A percentile compares a stretch with the other conserved stretches of the same genome.
phyloP scores from a whole-genome alignment of 106 monocot genomes.

The Apostasia shenzhenica region DNA sequence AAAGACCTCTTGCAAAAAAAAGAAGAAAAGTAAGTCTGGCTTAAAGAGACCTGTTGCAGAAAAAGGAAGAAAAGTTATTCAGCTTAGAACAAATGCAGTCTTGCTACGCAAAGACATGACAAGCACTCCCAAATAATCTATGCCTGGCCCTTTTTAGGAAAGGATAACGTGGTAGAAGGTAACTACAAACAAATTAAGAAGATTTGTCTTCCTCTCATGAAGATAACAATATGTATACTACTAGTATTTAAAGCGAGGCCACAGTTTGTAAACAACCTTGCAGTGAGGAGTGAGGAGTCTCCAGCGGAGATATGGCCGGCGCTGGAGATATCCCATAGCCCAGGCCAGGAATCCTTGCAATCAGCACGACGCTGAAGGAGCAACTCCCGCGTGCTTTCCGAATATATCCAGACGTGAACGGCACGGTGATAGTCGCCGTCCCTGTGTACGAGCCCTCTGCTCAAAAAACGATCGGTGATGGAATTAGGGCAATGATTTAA shows the following conservation, averaged over 20 bases:
- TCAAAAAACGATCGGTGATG: neutral
- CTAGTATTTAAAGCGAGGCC: neutral
- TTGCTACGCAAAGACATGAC: too few relatives aligned
- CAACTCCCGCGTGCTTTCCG: constrained; percentile 83
- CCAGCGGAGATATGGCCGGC: constrained; percentile 94
- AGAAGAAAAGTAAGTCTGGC: too few relatives aligned
- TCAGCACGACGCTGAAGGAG: constrained; percentile 87
- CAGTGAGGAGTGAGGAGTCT: constrained; percentile 67
- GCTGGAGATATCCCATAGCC: constrained; percentile 91
- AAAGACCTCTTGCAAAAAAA: too few relatives aligned
- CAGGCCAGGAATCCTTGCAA: constrained; percentile 96
- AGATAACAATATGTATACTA: too few relatives aligned
- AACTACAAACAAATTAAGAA: too few relatives aligned
- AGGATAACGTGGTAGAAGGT: too few relatives aligned
- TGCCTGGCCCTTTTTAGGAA: too few relatives aligned
- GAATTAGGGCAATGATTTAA: neutral
- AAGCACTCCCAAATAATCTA: too few relatives aligned
- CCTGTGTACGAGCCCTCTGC: constrained; percentile 64
- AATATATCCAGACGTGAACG: constrained; percentile 93
- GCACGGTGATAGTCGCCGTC: constrained; percentile 93
- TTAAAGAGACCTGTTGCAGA: too few relatives aligned
- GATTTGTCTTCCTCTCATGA: too few relatives aligned
- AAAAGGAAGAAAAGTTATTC: too few relatives aligned
- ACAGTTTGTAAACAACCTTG: constrained; percentile 34
- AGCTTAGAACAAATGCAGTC: too few relatives aligned